Evolutionary conservation across 1,284 basidiomycete genomes (phyloP).

Genomic region (Leccinum fuscescens): DNA sequence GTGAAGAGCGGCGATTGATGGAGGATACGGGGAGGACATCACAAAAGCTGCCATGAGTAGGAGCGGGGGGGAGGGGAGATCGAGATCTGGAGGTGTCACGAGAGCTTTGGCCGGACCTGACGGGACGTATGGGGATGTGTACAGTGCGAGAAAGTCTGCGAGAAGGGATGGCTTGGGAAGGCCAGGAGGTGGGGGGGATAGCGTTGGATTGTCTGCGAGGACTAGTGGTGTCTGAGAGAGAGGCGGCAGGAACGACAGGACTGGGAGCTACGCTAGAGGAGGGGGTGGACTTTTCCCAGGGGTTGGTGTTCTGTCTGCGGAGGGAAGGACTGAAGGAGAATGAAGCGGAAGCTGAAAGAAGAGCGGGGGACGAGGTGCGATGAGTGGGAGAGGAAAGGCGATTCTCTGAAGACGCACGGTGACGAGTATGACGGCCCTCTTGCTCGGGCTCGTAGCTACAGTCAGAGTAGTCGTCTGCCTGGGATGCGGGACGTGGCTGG

Average conservation of each 20-base stretch:
- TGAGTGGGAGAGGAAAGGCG: slow-evolving; percentile 48
- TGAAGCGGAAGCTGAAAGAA: slow-evolving; percentile 59
- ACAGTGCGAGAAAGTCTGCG: slow-evolving; percentile 79
- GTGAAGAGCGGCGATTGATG: slow-evolving; percentile 66
- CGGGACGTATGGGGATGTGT: slow-evolving; percentile 68
- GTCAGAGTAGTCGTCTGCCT: slow-evolving; percentile 71
- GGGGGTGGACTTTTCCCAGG: slow-evolving; percentile 63
- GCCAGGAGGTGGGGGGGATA: slow-evolving; percentile 54
- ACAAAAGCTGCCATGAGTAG: slow-evolving; percentile 60
- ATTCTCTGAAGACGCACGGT: slow-evolving; percentile 65
- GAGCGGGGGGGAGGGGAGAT: slow-evolving; percentile 84
- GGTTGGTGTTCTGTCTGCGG: slow-evolving; percentile 61
- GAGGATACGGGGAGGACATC: slow-evolving; percentile 53
- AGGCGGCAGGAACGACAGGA: slow-evolving; percentile 53
- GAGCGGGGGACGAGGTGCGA: slow-evolving; percentile 52
- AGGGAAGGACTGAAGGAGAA: slow-evolving; percentile 62
- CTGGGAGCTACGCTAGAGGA: slow-evolving; percentile 41
- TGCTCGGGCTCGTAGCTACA: slow-evolving; percentile 76
- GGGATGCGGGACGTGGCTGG: slow-evolving; percentile 53
- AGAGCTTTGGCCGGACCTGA: slow-evolving; percentile 80
- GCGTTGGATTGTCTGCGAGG: slow-evolving; percentile 59
- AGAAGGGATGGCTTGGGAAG: slow-evolving; percentile 49
- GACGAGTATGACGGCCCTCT: slow-evolving; percentile 69
- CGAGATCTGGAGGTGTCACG: slow-evolving; percentile 94
- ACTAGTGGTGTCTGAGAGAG: slow-evolving; percentile 60